Evolutionary conservation across 225 moss, liverwort and hornwort species (phyloP), one percentile per base, ranked within the genome.

Genomic region (Anthoceros angustus): DNA sequence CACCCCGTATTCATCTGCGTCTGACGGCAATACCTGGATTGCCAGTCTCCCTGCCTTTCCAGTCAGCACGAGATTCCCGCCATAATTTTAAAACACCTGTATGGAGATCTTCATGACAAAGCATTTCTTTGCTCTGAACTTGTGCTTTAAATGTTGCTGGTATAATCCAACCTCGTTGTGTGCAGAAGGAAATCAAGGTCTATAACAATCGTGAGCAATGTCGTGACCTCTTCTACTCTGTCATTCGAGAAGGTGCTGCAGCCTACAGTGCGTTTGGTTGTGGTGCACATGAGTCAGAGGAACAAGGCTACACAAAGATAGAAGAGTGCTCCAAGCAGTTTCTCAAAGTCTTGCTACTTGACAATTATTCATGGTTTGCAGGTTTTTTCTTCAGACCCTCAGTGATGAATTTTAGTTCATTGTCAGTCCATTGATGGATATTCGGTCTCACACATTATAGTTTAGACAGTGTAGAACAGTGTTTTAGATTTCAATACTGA

Each of bases 121-220:
- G 12, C 4, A 32, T 32, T 32, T 32, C 32, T 23, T 6, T 63
- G 63, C 63, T 63, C 18, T 41, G 41, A 16, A 21, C 40, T 46
- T 18, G 8, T 69, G 10, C 61, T 69, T 69, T 25, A n/a, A 18
- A 41, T 40, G 11, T 25, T 12, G 55, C 7, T 10, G 20, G 32
- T 8, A 41, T 40, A 62, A 72, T 46, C 3, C 2, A 11, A 5
- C 45, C 11, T 46, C 12, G 1, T 46, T 46, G 12, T 25, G 68
- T 80, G 74, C 73, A 86, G 86, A 83, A 86, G 70, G 86, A 80
- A 68, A 82, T 82, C 74, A 78, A 82, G 55, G 83, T 80, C 73
- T 86, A 86, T 76, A 86, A 86, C 68, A 86, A 86, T 63, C 80
- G 86, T 68, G 86, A 86, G 62, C 86, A 75, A 61, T 86, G 83